phyloP scores from a whole-genome alignment of 1,139 yeast species.

The Scheffersomyces insectosa region DNA sequence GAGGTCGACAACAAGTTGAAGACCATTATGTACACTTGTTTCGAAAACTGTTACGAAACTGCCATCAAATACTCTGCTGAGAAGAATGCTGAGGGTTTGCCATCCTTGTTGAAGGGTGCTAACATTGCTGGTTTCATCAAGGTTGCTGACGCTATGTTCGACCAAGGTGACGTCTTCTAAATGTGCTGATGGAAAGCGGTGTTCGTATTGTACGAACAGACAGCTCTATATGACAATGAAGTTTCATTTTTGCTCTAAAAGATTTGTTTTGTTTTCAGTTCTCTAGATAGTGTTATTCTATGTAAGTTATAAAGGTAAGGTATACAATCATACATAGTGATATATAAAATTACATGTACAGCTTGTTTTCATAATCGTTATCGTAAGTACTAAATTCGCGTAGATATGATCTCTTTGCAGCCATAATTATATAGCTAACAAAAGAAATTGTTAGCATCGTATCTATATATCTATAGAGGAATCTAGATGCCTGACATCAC shows the following conservation, averaged over 20 bases:
- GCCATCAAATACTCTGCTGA: conserved; percentile 80
- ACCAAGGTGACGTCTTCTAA: conserved; percentile 86
- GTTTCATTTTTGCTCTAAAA: not conserved
- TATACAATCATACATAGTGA: not conserved
- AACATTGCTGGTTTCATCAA: conserved; percentile 98
- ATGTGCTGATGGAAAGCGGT: not conserved
- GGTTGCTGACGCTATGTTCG: conserved; percentile 98
- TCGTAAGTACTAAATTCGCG: too few relatives aligned
- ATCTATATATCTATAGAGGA: too few relatives aligned
- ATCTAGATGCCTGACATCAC: too few relatives aligned
- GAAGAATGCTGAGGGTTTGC: conserved; percentile 57
- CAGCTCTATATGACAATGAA: not conserved
- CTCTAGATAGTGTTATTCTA: not conserved
- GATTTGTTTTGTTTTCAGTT: not conserved
- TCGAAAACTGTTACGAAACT: conserved; percentile 88
- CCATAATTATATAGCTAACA: too few relatives aligned
- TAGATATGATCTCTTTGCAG: too few relatives aligned
- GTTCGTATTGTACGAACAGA: too few relatives aligned
- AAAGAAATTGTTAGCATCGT: too few relatives aligned
- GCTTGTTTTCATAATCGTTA: too few relatives aligned
- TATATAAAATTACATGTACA: not conserved
- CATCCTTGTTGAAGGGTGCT: conserved; percentile 97
- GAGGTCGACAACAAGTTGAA: conserved; percentile 20
- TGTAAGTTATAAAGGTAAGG: conserved; percentile 1
- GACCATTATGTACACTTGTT: conserved; percentile 88